Base-by-base conservation (phyloP, 176 grass and related monocot species). In the Oropetium thomaeum region DNA sequence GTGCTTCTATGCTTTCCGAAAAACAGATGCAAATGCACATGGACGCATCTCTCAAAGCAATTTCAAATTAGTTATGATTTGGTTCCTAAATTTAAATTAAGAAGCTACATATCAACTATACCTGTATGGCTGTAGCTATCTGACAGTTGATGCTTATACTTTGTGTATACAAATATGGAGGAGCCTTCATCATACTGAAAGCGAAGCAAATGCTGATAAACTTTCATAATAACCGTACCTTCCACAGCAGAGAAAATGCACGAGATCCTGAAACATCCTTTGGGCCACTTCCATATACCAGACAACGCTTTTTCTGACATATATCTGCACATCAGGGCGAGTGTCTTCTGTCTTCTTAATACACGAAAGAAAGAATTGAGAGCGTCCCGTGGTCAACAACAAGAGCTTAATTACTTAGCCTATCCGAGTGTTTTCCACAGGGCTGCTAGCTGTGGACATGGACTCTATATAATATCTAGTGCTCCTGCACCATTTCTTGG, bases 101-200 rank as follows among this genome's bases (percentile, higher is more conserved):
- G n/a, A n/a, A n/a, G n/a, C n/a, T n/a, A n/a, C n/a, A n/a, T n/a
- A 74, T 42, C 37, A 75, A 77, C 13, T 30, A 55, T 15, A 30
- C 2, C 17, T 60, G 25, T 42, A 44, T 74, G 71, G 38, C 37
- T 65, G 74, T 65, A 65, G 33, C 47, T 65, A 62, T 73, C 59
- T 65, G 17, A 73, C 35, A 57, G 37, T 10, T 22, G 73, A 48
- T 48, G 58, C 28, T 6, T 76, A 13, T 22, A 22, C 7, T 37
- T 77, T 29, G 22, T 39, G 31, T 45, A 22, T 42, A 26, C 55
- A 70, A 65, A 63, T 65, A 65, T 41, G 45, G 78, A 78, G 45
- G 78, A 78, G 58, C 67, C 63, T 83, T 68, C 74, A 71, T 70
- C 82, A 71, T 84, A 69, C 60, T 33, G 81, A 68, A 34, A 66